Percentiles rank a stretch among this genome's conserved stretches.
Evolutionary conservation across 805 yeast species (phyloP).

Genomic region (Candida sonorensis): DNA sequence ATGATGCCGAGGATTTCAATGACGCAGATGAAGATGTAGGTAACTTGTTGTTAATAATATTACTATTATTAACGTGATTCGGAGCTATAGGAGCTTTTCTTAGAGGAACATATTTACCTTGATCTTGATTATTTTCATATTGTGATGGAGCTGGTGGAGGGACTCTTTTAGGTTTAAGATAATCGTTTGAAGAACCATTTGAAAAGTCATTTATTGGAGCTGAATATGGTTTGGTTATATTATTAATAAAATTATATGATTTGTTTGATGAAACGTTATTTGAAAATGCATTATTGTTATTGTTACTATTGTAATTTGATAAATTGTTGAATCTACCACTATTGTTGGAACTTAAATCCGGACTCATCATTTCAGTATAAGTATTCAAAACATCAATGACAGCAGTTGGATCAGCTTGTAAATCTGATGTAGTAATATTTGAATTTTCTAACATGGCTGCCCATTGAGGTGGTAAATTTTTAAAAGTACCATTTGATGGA

Average conservation of each 20-base stretch:
- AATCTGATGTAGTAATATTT: constrained; percentile 54
- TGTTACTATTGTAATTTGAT: constrained; percentile 6
- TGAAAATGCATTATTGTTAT: constrained; percentile 1
- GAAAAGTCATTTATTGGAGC: constrained; percentile 6
- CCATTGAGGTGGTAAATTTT: constrained; percentile 51
- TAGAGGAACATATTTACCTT: constrained; percentile 27
- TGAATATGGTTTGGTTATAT: constrained; percentile 28
- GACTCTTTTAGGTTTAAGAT: constrained; percentile 28
- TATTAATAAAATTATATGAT: constrained; percentile 15
- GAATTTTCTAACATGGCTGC: constrained; percentile 48
- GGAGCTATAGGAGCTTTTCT: constrained; percentile 38
- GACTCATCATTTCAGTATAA: constrained; percentile 37
- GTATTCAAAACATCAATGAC: constrained; percentile 56
- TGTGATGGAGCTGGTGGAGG: constrained; percentile 27
- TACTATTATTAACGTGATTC: too few species aligned
- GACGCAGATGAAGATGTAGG: too few species aligned
- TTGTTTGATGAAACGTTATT: background rate
- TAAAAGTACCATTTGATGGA: constrained; percentile 58
- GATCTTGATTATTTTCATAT: background rate
- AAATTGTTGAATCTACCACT: constrained; percentile 1
- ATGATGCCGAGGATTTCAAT: too few species aligned
- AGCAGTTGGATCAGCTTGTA: constrained; percentile 58
- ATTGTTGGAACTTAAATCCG: constrained; percentile 26
- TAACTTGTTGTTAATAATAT: too few species aligned
- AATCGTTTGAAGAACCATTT: too few species aligned